phyloP scores from a whole-genome alignment of 2,329 filamentous ascomycete genomes.

The Dendryphion nanum region DNA sequence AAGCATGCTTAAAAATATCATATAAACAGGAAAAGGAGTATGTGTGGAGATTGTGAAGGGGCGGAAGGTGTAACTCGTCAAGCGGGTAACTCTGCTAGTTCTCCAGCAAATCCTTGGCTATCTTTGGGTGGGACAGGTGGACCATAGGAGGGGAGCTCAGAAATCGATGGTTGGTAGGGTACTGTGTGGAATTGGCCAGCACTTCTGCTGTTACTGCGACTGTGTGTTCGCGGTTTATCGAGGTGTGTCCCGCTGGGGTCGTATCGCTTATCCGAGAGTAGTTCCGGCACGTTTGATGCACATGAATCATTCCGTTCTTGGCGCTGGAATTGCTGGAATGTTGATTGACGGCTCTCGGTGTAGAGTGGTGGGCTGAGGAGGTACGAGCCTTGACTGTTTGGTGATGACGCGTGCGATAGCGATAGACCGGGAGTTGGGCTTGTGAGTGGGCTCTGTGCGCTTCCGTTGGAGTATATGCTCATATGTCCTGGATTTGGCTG shows the following conservation, averaged over 20 bases:
- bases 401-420: constrained; percentile 8
- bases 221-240: background rate
- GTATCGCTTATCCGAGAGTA: constrained; percentile 10
- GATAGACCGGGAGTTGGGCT: constrained; percentile 5
- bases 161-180: constrained; percentile 2
- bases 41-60: too few relatives aligned
- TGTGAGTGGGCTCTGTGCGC: constrained; percentile 8
- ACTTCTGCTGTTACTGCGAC: constrained; percentile 4
- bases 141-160: constrained; percentile 10
- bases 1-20: background rate
- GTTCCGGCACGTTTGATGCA: constrained; percentile 1
- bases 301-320: constrained; percentile 2
- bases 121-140: constrained; percentile 13
- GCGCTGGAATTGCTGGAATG: constrained; percentile 5
- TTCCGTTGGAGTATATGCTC: constrained; percentile 12
- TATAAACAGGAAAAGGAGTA: too few relatives aligned
- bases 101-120: constrained; percentile 5
- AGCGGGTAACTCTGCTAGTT: constrained; percentile 15
- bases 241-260: background rate
- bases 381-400: constrained; percentile 10
- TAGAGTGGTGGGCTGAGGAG: constrained; percentile 6
- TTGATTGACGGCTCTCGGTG: constrained; percentile 1
- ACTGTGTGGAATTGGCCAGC: background rate
- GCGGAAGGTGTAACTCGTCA: too few relatives aligned
- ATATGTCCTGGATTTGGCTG: constrained; percentile 7